Conservation (phyloP, 768 basidiomycete genomes). For the Mycena albidolilacea region DNA sequence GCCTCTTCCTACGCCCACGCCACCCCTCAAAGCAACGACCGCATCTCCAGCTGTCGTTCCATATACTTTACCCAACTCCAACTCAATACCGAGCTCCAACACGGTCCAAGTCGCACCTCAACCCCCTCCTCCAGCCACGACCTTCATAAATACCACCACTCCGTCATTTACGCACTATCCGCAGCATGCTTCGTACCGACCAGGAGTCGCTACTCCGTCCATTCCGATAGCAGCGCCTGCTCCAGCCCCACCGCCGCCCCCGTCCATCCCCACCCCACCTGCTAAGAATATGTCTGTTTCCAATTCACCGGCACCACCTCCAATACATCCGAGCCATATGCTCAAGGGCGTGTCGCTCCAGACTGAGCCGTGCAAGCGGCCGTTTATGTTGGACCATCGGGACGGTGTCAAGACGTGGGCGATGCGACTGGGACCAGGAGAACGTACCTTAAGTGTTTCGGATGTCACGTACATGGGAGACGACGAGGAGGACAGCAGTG, state of each 20-base stretch:
- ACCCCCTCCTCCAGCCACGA: conserved; percentile 22
- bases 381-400: conserved; percentile 70
- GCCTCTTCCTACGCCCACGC: conserved; percentile 44
- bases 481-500: conserved; percentile 73
- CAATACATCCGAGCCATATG: conserved; percentile 57
- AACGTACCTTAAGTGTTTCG: conserved; percentile 68
- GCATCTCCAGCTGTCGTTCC: conserved; percentile 44
- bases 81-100: conserved; percentile 26
- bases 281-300: conserved; percentile 47
- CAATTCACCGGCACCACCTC: conserved; percentile 56
- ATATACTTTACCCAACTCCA: conserved; percentile 2
- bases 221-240: conserved; percentile 45
- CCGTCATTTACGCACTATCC: conserved; percentile 65
- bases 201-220: conserved; percentile 47
- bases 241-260: conserved; percentile 43
- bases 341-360: conserved; percentile 68
- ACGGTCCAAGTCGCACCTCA: conserved; percentile 40
- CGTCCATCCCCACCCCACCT: conserved; percentile 44
- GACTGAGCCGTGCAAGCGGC: conserved; percentile 73
- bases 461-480: conserved; percentile 69
- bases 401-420: conserved; percentile 86
- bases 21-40: conserved; percentile 42
- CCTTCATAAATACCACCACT: conserved; percentile 35
- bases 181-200: conserved; percentile 67
- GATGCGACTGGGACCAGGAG: conserved; percentile 70